Base-by-base conservation (phyloP, 768 basidiomycete species). In the Mycena olivaceomarginata region DNA sequence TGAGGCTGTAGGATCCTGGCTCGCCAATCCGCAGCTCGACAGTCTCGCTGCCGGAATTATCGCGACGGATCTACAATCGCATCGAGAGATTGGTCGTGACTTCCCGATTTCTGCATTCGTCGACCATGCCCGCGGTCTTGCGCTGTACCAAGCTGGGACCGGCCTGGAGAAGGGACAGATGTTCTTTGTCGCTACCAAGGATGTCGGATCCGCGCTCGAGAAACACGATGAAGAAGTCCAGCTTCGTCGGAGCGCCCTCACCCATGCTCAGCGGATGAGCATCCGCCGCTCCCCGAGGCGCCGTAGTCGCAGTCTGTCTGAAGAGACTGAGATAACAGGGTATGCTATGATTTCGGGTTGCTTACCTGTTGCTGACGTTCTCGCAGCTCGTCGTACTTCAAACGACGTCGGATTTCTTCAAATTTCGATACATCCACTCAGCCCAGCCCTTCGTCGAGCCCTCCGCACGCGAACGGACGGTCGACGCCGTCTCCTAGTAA, bases 31-130 rank as follows among this genome's bases (percentile, higher is more conserved):
- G 65, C 82, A 37, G 82, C 83, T 76, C 82, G 83, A 70, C 56
- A 46, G 31, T 22, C 70, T 75, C 12, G 86, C 84, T 46, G 84
- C 86, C 18, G 82, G 81, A 53, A 68, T 81, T 64, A 82, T 91
- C 43, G 82, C 85, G 7, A 79, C 82, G 46, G 88, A 90, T 80
- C 68, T 91, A 25, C 87, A 89, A 45, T 86, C 88, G 1, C 87
- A 91, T 80, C 83, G 83, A 45, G 86, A 89, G 57, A 88, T 90
- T 66, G 87, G 86, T 9, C 87, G 88, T 85, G 89, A 87, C 22
- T 91, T 91, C 76, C 90, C 90, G n/a, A 80, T 88, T 9, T 82
- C 84, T 46, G 85, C 87, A 20, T 92, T 93, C 78, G 78, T 92
- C 22, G 88, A 90, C 39, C 90, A 91, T 56, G 81, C 92, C 5